A percentile compares a stretch with the other conserved stretches of the same genome.
phyloP scores from a whole-genome alignment of 179 eudicot species.

The Patellifolia procumbens region DNA sequence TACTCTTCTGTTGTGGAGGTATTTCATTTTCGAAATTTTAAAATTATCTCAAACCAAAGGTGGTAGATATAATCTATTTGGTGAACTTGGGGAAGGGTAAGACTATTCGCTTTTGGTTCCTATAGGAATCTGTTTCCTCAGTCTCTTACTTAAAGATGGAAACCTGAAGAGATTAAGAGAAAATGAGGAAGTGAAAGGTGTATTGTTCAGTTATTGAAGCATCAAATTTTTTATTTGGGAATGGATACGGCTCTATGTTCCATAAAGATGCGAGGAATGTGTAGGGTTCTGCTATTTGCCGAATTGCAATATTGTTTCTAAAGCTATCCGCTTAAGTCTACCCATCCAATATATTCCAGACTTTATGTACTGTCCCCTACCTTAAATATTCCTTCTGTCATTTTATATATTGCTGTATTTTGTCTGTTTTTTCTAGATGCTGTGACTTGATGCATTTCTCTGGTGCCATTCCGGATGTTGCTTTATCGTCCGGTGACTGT shows the following conservation, averaged over 20 bases:
- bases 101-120: not conserved
- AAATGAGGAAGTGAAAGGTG: not conserved
- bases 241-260: not conserved
- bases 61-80: not conserved
- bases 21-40: not conserved
- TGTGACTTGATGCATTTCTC: not conserved
- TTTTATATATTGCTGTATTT: not conserved
- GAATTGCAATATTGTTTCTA: not conserved
- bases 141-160: not conserved
- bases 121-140: not conserved
- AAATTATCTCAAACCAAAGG: not conserved
- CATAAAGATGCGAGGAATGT: not conserved
- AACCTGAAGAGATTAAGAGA: not conserved
- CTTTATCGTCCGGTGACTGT: not conserved
- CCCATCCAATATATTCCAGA: not conserved
- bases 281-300: not conserved
- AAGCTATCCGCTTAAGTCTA: not conserved
- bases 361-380: not conserved
- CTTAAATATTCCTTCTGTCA: not conserved
- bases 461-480: not conserved
- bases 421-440: not conserved
- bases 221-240: not conserved
- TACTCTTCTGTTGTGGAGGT: not conserved
- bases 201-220: not conserved
- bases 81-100: not conserved